These are phyloP conservation scores for Aphanomyces euteiches DNA, from an alignment of 352 stramenopile genomes.

Conservation along the genomic window DNA sequence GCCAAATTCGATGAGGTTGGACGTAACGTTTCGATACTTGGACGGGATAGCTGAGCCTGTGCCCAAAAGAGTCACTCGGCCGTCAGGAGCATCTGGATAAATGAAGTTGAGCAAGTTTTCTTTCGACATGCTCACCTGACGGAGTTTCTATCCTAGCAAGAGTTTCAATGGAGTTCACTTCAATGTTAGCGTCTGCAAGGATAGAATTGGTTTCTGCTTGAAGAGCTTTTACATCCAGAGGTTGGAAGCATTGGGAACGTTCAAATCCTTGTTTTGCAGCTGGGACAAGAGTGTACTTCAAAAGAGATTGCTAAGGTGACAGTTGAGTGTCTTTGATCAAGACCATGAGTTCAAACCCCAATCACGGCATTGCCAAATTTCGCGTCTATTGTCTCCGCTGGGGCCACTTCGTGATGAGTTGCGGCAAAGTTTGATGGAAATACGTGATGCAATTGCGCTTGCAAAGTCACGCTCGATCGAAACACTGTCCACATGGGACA, in stretches of 20 bases:
- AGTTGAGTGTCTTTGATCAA: neutral
- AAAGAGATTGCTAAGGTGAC: constrained; percentile 39
- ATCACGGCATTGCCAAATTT: constrained; percentile 18
- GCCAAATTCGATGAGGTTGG: constrained; percentile 87
- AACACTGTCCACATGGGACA: constrained; percentile 71
- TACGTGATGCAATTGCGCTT: constrained; percentile 61
- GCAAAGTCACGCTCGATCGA: constrained; percentile 60
- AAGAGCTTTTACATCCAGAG: constrained; percentile 50
- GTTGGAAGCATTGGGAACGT: constrained; percentile 45
- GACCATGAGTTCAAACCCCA: neutral
- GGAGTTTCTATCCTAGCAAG: too few relatives aligned
- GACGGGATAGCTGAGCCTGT: constrained; percentile 96
- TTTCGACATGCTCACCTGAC: too few relatives aligned
- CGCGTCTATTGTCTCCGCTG: neutral
- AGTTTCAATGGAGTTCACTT: too few relatives aligned
- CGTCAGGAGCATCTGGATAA: constrained; percentile 24
- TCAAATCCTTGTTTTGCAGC: constrained; percentile 62
- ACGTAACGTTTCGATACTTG: constrained; percentile 98
- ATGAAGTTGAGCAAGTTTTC: neutral
- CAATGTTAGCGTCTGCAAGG: constrained; percentile 14
- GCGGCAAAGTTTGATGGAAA: constrained; percentile 61
- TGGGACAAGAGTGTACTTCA: constrained; percentile 62
- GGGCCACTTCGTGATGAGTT: constrained; percentile 11
- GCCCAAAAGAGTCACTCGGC: constrained; percentile 91
- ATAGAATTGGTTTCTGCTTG: constrained; percentile 24